Percentiles rank a stretch among this genome's conserved stretches.
These are phyloP conservation scores for Solanum microdontum DNA, from an alignment of 257 asterid species.

Conservation along the genomic window DNA sequence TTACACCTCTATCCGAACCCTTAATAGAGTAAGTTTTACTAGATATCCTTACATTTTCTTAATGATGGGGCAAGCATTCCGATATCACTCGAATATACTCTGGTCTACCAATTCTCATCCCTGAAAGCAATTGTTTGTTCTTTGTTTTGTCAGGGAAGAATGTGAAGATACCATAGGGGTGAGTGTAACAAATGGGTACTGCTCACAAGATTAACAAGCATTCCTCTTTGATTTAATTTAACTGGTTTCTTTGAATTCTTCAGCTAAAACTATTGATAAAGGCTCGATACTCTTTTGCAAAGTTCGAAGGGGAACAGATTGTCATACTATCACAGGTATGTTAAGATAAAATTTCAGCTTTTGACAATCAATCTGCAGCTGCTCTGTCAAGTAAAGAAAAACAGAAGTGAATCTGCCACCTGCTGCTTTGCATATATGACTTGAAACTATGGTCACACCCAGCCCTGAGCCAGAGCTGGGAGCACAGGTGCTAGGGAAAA, in stretches of 20 bases:
- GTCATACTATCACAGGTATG: slow-evolving; percentile 88
- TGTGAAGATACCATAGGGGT: slow-evolving; percentile 90
- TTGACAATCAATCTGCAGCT: background rate
- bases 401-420: background rate
- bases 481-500: background rate
- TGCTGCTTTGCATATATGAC: background rate
- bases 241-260: slow-evolving; percentile 13
- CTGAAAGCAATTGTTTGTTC: background rate
- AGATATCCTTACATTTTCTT: slow-evolving; percentile 1
- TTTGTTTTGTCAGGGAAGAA: slow-evolving; percentile 58
- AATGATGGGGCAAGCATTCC: background rate
- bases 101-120: background rate
- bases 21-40: slow-evolving; percentile 58
- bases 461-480: background rate
- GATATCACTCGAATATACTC: background rate
- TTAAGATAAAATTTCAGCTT: background rate
- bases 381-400: background rate
- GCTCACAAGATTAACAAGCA: background rate
- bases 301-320: slow-evolving; percentile 78
- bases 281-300: slow-evolving; percentile 82
- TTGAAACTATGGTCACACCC: background rate
- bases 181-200: background rate
- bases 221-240: slow-evolving; percentile 4
- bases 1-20: slow-evolving; percentile 95
- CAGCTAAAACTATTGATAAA: slow-evolving; percentile 81